A percentile compares a stretch with the other conserved stretches of the same genome.
Evolutionary conservation across 2,329 filamentous ascomycete genomes (phyloP).

Genomic region (Cercospora citrullina): DNA sequence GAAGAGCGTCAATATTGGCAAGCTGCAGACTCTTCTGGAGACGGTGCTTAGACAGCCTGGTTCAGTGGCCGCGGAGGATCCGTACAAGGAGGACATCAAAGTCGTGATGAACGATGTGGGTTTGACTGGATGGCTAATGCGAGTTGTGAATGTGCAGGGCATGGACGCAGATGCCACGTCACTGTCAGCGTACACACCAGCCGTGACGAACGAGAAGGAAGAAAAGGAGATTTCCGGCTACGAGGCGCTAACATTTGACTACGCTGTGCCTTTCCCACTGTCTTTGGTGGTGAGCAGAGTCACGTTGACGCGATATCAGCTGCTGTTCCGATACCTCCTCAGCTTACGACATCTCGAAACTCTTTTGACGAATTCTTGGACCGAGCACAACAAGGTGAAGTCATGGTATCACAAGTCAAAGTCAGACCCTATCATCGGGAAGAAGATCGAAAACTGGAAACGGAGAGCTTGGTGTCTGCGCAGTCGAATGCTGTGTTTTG

Average conservation of each 20-base stretch:
- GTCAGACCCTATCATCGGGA: conserved; percentile 52
- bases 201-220: conserved; percentile 61
- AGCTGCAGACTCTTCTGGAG: conserved; percentile 93
- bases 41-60: conserved; percentile 94
- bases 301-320: conserved; percentile 94
- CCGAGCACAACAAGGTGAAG: conserved; percentile 77
- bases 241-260: conserved; percentile 91
- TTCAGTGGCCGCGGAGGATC: conserved; percentile 87
- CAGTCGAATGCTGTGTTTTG: conserved; percentile 93
- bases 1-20: conserved; percentile 84
- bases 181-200: conserved; percentile 66
- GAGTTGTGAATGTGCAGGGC: conserved; percentile 93
- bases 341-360: conserved; percentile 87
- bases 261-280: conserved; percentile 89
- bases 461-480: conserved; percentile 86
- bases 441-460: conserved; percentile 85
- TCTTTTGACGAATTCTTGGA: conserved; percentile 83
- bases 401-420: conserved; percentile 73
- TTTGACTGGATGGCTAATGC: conserved; percentile 89
- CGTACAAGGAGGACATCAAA: conserved; percentile 97
- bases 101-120: conserved; percentile 95
- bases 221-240: conserved; percentile 88
- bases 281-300: conserved; percentile 94
- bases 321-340: conserved; percentile 90
- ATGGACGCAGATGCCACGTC: conserved; percentile 66